A percentile compares a stretch with the other conserved stretches of the same genome.
These are phyloP conservation scores for Aspergillus niger DNA, from an alignment of 2,329 filamentous ascomycete genomes.

Conservation along the genomic window DNA sequence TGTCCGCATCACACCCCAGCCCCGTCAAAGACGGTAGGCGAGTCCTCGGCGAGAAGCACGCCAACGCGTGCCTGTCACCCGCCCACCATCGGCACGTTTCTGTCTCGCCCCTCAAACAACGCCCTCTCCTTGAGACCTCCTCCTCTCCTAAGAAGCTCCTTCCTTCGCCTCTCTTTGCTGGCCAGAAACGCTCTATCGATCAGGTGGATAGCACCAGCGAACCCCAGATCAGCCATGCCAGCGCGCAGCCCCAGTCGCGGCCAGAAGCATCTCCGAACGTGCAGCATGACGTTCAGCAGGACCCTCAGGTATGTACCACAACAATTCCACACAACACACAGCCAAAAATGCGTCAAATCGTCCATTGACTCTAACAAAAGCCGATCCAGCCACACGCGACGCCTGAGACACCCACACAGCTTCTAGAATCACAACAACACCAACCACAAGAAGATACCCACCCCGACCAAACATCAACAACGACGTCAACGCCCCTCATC, in stretches of 20 bases:
- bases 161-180: constrained; percentile 37
- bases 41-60: constrained; percentile 44
- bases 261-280: neutral
- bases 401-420: neutral
- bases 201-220: constrained; percentile 37
- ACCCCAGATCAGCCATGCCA: neutral
- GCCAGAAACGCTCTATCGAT: constrained; percentile 45
- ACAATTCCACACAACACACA: no score
- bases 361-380: neutral
- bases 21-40: constrained; percentile 41
- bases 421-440: constrained; percentile 19
- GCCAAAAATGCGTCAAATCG: neutral
- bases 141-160: constrained; percentile 33
- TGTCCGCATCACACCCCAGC: constrained; percentile 26
- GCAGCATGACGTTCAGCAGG: constrained; percentile 14
- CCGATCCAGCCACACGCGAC: neutral
- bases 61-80: constrained; percentile 45
- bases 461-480: constrained; percentile 17
- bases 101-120: constrained; percentile 35
- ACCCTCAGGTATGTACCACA: neutral
- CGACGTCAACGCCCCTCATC: constrained; percentile 22
- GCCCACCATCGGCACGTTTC: constrained; percentile 21
- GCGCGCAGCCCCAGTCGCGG: constrained; percentile 5
- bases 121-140: constrained; percentile 24
- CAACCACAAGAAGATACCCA: constrained; percentile 18